Base-by-base conservation (phyloP, 345 rosid species). In the Populus euphratica region DNA sequence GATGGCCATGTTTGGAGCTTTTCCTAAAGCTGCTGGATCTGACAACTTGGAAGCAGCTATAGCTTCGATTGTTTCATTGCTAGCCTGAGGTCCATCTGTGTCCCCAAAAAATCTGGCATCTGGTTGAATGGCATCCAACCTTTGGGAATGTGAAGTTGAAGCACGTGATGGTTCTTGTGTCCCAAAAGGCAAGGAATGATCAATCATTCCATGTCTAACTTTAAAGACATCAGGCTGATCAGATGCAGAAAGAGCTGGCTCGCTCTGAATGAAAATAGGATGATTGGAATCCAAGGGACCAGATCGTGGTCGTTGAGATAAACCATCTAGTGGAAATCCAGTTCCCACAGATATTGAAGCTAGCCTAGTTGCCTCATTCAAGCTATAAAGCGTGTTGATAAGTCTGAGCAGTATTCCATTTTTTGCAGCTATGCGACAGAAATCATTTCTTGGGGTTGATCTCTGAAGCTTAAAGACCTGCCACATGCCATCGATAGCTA, bases 401-500 rank as follows among this genome's bases (percentile, higher is more conserved):
- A 96, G 92, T 88, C 99, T 88, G 64, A 83, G 83, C 70, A 96
- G 83, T 81, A 92, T 92, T 70, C 98, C 97, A 84, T 91, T 90
- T 83, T 93, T 96, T 27, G 99, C 98, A 81, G 98, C 99, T 67
- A 96, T 91, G 38, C 90, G 90, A 79, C 99, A 96, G 74, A 96
- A 96, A 85, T 93, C 98, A 47, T 96, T 96, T 85, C 90, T 94
- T 20, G 98, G 93, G 70, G 93, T 96, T 67, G 99, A 96, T 78
- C 92, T 86, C 79, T 91, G 97, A 82, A 93, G 98, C 88, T 93
- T 93, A 88, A 94, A 94, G 81, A 96, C 92, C 85, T 94, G 99
- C 99, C 98, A 94, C 95, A 92, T 96, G 88, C 98, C 98, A 76
- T 96, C 99, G 78, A 96, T 92, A 80, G 99, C 99, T 67, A 96